Evolutionary conservation across 2,329 filamentous ascomycete genomes (phyloP), one percentile per base, ranked within the genome.

Genomic region (Stylonectria norvegica): DNA sequence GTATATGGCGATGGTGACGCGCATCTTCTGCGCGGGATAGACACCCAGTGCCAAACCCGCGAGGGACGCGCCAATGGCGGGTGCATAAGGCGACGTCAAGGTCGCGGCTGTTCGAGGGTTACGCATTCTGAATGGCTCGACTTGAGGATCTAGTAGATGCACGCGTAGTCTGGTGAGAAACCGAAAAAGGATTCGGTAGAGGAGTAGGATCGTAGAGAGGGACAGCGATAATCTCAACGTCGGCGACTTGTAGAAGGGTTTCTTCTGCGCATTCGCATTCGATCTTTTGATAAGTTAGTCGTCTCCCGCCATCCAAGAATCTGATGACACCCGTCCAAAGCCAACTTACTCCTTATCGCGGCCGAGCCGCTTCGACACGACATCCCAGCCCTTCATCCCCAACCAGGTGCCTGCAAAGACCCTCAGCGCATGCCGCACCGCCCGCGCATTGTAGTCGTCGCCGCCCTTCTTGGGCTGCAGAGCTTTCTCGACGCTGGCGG

Each of bases 151-250:
- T 29, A 94, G 79, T 4, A 98, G 73, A 49, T 89, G 88, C 2
- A 78, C 73, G 34, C 91, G 83, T 30, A 97, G 71, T 19, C 88
- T 80, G 18, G 79, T 78, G 55, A 97, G 86, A 72, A 97, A 95
- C 43, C 91, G 87, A 67, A 91, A 89, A 18, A 97, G 80, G 1
- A 95, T 73, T 20, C 93, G 82, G 63, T 98, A 93, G 46, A 95
- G 79, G 30, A 97, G 79, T 15, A 97, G 76, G 48, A 96, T 89
- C 3, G 86, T 78, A 12, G 89, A 90, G 11, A 96, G 75, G 0
- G 89, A 93, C 7, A 90, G 71, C 0, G 89, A 91, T 8, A 95
- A 73, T 40, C 89, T 79, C 36, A 93, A 71, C 17, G 86, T 85
- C 0, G 83, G 73, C 1, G 83, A 88, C 47, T 76, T 79, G 66